Evolutionary conservation across 164 flowering plant species (phyloP), one percentile per base, ranked within the genome.

Genomic region (Berberis vulgaris): DNA sequence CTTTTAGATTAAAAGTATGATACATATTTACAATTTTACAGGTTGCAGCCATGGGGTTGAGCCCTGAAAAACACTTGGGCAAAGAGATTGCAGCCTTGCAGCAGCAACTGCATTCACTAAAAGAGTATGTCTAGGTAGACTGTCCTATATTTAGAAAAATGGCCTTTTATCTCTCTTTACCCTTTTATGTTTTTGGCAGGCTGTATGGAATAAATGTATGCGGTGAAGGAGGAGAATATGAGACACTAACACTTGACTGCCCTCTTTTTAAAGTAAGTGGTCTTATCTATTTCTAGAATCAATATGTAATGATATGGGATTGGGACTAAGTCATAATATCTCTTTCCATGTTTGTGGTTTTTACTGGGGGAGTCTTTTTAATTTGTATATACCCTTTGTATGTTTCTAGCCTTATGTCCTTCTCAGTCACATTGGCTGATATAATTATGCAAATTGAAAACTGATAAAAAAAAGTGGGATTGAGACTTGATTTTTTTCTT

Each of bases 161-260:
- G 26, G n/a, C 40, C 40, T 49, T 58, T 43, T 56, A 57, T 40
- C 43, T 61, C 11, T 38, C 55, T 1, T 57, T 8, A 52, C 67
- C 60, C 54, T 66, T 49, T 26, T 45, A 26, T 26, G 26, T 52
- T 42, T 68, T 76, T 68, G 45, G 58, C 83, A 93, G 98, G 73
- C 65, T 81, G 67, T 94, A 91, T 78, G 96, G 96, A 52, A 80
- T 84, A 47, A 91, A 94, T 83, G 89, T 94, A 6, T 94, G 98
- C 77, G 98, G 98, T 61, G 98, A 94, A 81, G 98, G 98, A 60
- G 98, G 98, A 59, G 98, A 94, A 73, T 94, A 94, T 80, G 98
- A 94, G 77, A 85, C 97, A 42, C 71, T 94, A 66, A 91, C 97
- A 41, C 92, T 94, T 61, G 97, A 94, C 73, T 94, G 96, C 69